Conservation (phyloP, 345 rosid species). For the Clarkia xantiana region DNA sequence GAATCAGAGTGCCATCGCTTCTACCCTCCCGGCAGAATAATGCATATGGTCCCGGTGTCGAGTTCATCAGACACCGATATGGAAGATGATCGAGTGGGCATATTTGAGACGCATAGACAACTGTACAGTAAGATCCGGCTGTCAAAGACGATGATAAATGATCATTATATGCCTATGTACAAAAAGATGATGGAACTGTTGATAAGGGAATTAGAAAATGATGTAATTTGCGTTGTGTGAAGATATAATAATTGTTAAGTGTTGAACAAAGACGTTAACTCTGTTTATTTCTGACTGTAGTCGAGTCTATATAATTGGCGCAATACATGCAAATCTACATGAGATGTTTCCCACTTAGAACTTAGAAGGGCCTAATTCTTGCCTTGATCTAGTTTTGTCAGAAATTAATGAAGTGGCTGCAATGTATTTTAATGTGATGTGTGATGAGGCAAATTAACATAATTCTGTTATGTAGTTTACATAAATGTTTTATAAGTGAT, state of each 20-base stretch:
- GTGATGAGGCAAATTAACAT: too few species aligned
- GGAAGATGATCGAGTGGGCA: slow-evolving; percentile 30
- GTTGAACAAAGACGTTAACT: too few species aligned
- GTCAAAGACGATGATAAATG: slow-evolving; percentile 82
- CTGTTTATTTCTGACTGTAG: too few species aligned
- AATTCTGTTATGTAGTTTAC: too few species aligned
- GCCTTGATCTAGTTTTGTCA: too few species aligned
- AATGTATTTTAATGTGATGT: too few species aligned
- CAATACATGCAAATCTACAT: too few species aligned
- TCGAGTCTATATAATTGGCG: too few species aligned
- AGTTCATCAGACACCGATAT: slow-evolving; percentile 9
- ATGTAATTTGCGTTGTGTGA: slow-evolving; percentile 16
- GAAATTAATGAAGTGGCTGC: too few species aligned
- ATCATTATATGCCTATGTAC: slow-evolving; percentile 95
- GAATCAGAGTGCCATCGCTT: slow-evolving; percentile 51
- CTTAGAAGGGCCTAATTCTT: too few species aligned
- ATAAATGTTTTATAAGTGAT: too few species aligned
- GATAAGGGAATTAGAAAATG: slow-evolving; percentile 44
- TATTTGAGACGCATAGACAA: slow-evolving; percentile 76
- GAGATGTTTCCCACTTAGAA: too few species aligned
- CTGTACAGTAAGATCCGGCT: slow-evolving; percentile 82
- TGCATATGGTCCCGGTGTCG: slow-evolving; percentile 55
- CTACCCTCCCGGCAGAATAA: slow-evolving; percentile 79
- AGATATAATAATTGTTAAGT: background rate
- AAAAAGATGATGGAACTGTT: slow-evolving; percentile 80